These are phyloP conservation scores for Asparagopsis taxiformis DNA, from an alignment of 31 red algal genomes.

Conservation along the genomic window DNA sequence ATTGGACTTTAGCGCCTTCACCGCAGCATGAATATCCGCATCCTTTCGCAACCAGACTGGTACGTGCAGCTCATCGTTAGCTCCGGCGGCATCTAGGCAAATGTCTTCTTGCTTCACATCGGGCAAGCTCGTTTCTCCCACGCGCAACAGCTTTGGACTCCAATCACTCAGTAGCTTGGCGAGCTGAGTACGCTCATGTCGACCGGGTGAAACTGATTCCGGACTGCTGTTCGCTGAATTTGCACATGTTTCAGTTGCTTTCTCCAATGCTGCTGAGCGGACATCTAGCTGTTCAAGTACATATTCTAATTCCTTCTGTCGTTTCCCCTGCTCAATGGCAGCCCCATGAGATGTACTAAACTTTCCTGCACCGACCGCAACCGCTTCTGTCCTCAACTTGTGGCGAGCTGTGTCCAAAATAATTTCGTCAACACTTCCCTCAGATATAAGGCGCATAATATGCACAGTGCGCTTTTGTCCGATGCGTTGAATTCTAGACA, in stretches of 20 bases:
- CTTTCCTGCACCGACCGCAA: slow-evolving; percentile 57
- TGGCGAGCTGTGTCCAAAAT: slow-evolving; percentile 26
- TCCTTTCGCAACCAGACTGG: slow-evolving; percentile 34
- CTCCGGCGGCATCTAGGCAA: slow-evolving; percentile 39
- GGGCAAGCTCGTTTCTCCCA: slow-evolving; percentile 19
- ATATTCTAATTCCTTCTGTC: slow-evolving; percentile 53
- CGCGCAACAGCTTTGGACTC: slow-evolving; percentile 9
- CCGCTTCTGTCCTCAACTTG: slow-evolving; percentile 40
- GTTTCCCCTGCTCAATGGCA: slow-evolving; percentile 23
- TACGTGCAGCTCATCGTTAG: neutral
- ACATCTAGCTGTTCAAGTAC: slow-evolving; percentile 27
- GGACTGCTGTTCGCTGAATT: neutral
- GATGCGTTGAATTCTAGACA: slow-evolving; percentile 64
- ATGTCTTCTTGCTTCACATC: slow-evolving; percentile 23
- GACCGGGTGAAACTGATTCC: neutral
- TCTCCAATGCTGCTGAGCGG: no score
- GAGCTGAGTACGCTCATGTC: neutral
- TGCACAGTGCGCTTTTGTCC: slow-evolving; percentile 75
- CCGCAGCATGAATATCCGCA: slow-evolving; percentile 35
- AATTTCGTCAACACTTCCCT: slow-evolving; percentile 43
- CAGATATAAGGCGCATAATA: slow-evolving; percentile 49
- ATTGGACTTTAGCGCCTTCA: slow-evolving; percentile 5
- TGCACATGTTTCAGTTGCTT: slow-evolving; percentile 15
- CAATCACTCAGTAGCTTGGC: slow-evolving; percentile 2
- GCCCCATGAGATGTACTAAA: slow-evolving; percentile 39